phyloP scores from a whole-genome alignment of 2,329 filamentous ascomycete species.

The Cryphonectria japonica region DNA sequence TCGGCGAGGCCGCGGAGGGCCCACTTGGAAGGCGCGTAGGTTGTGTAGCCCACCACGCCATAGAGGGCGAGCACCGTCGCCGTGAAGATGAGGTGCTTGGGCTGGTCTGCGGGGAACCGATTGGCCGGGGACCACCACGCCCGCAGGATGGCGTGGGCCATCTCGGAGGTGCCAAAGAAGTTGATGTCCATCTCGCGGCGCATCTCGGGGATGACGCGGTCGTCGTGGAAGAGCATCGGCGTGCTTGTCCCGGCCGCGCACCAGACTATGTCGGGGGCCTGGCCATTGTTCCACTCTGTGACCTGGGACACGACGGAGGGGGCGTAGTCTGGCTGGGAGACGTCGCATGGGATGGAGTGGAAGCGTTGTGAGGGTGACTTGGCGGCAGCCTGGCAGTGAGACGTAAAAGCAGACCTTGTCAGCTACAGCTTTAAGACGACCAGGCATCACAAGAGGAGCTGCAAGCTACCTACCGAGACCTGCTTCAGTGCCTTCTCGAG shows the following conservation, averaged over 20 bases:
- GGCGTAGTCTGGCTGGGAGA: constrained; percentile 72
- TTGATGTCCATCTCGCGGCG: constrained; percentile 88
- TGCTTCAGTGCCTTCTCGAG: constrained; percentile 60
- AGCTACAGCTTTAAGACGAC: constrained; percentile 37
- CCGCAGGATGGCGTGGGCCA: constrained; percentile 77
- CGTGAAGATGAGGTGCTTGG: constrained; percentile 87
- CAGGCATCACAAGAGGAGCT: neutral
- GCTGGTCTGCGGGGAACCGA: constrained; percentile 47
- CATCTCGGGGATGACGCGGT: constrained; percentile 68
- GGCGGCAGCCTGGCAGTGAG: constrained; percentile 60
- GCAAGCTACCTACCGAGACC: constrained; percentile 50
- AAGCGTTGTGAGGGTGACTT: constrained; percentile 74
- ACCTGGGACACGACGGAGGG: constrained; percentile 71
- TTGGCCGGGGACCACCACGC: constrained; percentile 68
- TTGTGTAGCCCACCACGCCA: constrained; percentile 77
- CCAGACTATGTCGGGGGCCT: constrained; percentile 85
- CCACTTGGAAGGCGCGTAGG: constrained; percentile 84
- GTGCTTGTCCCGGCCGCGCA: constrained; percentile 77
- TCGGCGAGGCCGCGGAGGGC: constrained; percentile 85
- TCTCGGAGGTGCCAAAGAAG: constrained; percentile 85
- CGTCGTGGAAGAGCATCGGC: constrained; percentile 80
- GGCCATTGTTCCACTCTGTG: constrained; percentile 75
- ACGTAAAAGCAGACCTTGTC: neutral
- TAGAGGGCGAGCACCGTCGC: constrained; percentile 76
- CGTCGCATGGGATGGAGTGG: constrained; percentile 81